Percentiles rank a stretch among this genome's conserved stretches.
Evolutionary conservation across 108 stramenopile genomes (phyloP).

Genomic region (Cyclotella atomus): DNA sequence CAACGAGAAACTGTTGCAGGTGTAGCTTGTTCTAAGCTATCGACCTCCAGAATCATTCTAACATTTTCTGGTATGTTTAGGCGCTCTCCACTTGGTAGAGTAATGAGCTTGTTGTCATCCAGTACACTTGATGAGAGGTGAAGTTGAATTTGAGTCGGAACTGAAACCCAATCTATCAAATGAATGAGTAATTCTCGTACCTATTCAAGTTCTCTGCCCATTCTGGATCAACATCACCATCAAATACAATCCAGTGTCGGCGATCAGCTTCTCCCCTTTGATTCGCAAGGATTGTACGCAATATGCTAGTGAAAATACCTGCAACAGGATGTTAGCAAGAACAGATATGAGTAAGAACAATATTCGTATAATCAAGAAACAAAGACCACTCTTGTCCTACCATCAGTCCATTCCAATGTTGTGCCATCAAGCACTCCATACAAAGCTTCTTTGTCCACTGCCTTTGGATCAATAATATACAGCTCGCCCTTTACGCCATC

Average conservation of each 20-base stretch:
- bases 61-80: slow-evolving; percentile 89
- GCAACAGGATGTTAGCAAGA: background rate
- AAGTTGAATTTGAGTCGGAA: too few species aligned
- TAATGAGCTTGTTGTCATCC: slow-evolving; percentile 97
- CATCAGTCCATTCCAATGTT: slow-evolving; percentile 99
- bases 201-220: slow-evolving; percentile 88
- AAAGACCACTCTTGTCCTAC: too few species aligned
- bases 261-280: slow-evolving; percentile 93
- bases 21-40: slow-evolving; percentile 94
- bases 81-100: slow-evolving; percentile 95
- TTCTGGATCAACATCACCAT: slow-evolving; percentile 97
- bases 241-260: slow-evolving; percentile 96
- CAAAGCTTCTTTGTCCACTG: slow-evolving; percentile 90
- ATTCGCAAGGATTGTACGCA: slow-evolving; percentile 88
- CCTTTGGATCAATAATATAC: slow-evolving; percentile 97
- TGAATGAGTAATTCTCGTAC: too few species aligned
- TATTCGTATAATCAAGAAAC: too few species aligned
- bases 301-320: slow-evolving; percentile 92
- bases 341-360: background rate
- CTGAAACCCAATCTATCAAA: too few species aligned
- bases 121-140: slow-evolving; percentile 67
- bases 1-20: slow-evolving; percentile 98
- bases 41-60: slow-evolving; percentile 93
- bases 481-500: slow-evolving; percentile 92
- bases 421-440: slow-evolving; percentile 96